Evolutionary conservation across 257 asterid species (phyloP).

Genomic region (Cynanchum wilfordii): DNA sequence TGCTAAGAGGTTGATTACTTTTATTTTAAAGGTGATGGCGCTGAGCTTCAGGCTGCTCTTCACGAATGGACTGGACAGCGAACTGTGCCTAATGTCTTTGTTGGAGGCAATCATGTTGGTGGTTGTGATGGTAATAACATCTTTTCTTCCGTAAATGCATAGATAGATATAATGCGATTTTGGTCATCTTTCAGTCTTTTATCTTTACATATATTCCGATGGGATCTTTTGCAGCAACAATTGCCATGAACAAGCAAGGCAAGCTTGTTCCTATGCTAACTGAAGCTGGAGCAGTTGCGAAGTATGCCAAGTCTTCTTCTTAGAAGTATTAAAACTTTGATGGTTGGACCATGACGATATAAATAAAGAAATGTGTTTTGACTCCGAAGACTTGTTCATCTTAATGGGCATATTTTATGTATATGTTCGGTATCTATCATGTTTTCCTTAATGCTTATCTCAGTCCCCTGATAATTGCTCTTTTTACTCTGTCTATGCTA

Average conservation of each 20-base stretch:
- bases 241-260: slow-evolving; percentile 51
- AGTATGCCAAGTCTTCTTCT: slow-evolving; percentile 42
- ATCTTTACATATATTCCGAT: no score
- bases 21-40: slow-evolving; percentile 62
- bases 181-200: neutral
- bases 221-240: slow-evolving; percentile 50
- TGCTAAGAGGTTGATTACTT: slow-evolving; percentile 7
- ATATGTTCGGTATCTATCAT: neutral
- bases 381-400: neutral
- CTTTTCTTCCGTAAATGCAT: neutral
- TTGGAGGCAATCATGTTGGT: slow-evolving; percentile 86
- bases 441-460: neutral
- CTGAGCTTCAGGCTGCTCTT: slow-evolving; percentile 69
- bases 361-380: slow-evolving; percentile 4
- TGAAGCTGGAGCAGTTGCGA: slow-evolving; percentile 71
- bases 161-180: neutral
- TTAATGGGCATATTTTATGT: neutral
- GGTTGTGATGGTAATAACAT: slow-evolving; percentile 64
- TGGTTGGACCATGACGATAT: neutral
- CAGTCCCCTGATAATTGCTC: neutral
- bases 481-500: neutral
- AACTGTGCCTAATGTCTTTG: slow-evolving; percentile 84
- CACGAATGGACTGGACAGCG: slow-evolving; percentile 67
- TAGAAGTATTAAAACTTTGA: slow-evolving; percentile 17
- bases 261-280: slow-evolving; percentile 72